Base-by-base conservation (phyloP, 2,329 filamentous ascomycete species). In the Atkinsonella texensis region DNA sequence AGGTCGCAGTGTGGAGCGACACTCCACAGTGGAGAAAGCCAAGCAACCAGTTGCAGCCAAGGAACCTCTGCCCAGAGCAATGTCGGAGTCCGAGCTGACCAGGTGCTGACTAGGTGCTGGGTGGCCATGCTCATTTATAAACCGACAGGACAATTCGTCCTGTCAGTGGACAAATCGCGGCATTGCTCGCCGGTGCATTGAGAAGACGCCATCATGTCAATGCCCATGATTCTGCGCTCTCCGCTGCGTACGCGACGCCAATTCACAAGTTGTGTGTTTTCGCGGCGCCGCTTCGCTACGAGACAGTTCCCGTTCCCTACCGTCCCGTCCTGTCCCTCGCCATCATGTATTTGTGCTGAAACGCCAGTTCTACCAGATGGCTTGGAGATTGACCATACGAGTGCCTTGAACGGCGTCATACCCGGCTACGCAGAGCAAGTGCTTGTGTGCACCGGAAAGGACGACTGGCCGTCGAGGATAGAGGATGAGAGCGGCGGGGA, bases 401-500 rank as follows among this genome's bases (percentile, higher is more conserved):
- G 79, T 40, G 74, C 77, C 17, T 71, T 96, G 43, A 84, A 86
- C 62, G 87, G 87, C 12, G 84, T 85, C 6, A 90, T 95, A 69
- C 75, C 85, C 2, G 73, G 76, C 1, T 95, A 95, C 64, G 75
- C 82, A 1, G 84, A 94, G 66, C 89, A 96, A 59, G 78, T 96
- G 3, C 68, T 97, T 10, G 75, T 96, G 13, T 90, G 85, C 55
- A 95, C 89, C 0, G 89, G 88, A 4, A 80, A 81, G 54, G 70
- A 76, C 32, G 87, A 95, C 68, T 96, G 90, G 90, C 73, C 76
- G 31, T 90, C 85, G 62, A 79, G 80, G 52, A 94, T 96, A 55
- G 89, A 95, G 64, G 83, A 95, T 23, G 89, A 94, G 54, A 80
- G 84, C 59, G 76, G 68, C 60, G 79, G 72, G 15, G 76, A 81